Base-by-base conservation (phyloP, 2,329 filamentous ascomycete genomes). In the Colletotrichum sp. region DNA sequence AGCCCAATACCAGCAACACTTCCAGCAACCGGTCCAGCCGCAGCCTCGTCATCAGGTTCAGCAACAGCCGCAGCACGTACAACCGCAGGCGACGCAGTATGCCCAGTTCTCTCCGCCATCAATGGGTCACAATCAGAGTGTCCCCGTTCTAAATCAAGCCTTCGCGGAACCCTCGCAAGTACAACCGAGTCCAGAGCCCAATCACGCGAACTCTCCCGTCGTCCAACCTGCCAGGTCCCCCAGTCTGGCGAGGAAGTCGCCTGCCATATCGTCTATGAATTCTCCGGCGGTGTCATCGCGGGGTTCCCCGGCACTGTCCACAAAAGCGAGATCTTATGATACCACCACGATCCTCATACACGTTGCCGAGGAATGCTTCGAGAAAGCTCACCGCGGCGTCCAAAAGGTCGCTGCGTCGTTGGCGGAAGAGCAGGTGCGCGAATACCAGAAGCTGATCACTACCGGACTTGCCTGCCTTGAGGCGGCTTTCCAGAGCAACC, bases 281-380 rank as follows among this genome's bases (percentile, higher is more conserved):
- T 77, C 79, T 16, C 78, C 79, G 26, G 77, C 78, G 4, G 63
- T 79, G 78, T 32, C 82, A 72, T 66, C 86, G 81, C 16, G 79
- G 24, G 81, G 79, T 52, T 85, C 83, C 24, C 82, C 88, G 3
- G 86, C 86, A 8, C 80, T 85, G 5, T 83, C 85, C 0, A 81
- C 85, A 7, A 87, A 86, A 77, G 81, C 84, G 9, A 82, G 85
- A 6, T 86, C 88, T 10, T 82, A 88, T 10, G 90, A 92, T 72
- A 89, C 88, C 1, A 86, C 90, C 4, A 87, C 92, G 3, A 85
- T 96, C 10, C 87, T 96, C 73, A 87, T 95, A 9, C 90, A 90
- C n/a, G 88, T 95, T 16, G 94, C 94, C 4, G 94, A 96, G 80
- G 94, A 96, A 78, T 95, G 94, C 80, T 91, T 96, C 69, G 86